These are phyloP conservation scores for Thecamonas trahens DNA, from an alignment of 78 protist genomes.

Conservation along the genomic window DNA sequence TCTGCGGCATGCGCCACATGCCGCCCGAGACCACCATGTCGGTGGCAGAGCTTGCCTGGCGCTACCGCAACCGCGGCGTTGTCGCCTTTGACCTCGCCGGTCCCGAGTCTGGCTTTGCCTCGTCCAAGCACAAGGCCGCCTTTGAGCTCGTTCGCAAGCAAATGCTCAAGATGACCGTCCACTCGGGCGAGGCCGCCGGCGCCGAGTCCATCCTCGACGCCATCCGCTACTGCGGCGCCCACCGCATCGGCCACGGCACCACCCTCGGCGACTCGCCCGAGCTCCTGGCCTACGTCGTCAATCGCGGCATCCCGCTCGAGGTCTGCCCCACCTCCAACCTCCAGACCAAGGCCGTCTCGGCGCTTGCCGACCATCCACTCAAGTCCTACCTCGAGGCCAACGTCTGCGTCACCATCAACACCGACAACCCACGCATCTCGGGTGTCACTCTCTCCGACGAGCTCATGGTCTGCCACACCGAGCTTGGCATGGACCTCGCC, in stretches of 20 bases:
- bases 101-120: slow-evolving; percentile 56
- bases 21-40: slow-evolving; percentile 8
- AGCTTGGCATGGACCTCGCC: slow-evolving; percentile 41
- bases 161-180: slow-evolving; percentile 44
- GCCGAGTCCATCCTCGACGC: slow-evolving; percentile 48
- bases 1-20: slow-evolving; percentile 65
- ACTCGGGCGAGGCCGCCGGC: slow-evolving; percentile 72
- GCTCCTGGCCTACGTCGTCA: slow-evolving; percentile 5
- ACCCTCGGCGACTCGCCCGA: slow-evolving; percentile 23
- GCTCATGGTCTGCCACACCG: slow-evolving; percentile 23
- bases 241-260: slow-evolving; percentile 80
- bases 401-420: slow-evolving; percentile 44
- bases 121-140: slow-evolving; percentile 43
- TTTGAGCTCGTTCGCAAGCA: slow-evolving; percentile 33
- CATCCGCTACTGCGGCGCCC: slow-evolving; percentile 67
- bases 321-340: slow-evolving; percentile 56
- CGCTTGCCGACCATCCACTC: slow-evolving; percentile 55
- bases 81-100: slow-evolving; percentile 78
- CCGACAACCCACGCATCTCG: slow-evolving; percentile 53
- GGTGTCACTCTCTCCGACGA: slow-evolving; percentile 23
- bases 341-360: slow-evolving; percentile 60
- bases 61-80: slow-evolving; percentile 51
- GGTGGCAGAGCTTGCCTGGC: slow-evolving; percentile 64
- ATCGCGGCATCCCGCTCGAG: slow-evolving; percentile 39
- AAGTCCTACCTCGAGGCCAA: slow-evolving; percentile 49